Conservation (phyloP, 306 rosid species). For the Gynostemma pentaphyllum region DNA sequence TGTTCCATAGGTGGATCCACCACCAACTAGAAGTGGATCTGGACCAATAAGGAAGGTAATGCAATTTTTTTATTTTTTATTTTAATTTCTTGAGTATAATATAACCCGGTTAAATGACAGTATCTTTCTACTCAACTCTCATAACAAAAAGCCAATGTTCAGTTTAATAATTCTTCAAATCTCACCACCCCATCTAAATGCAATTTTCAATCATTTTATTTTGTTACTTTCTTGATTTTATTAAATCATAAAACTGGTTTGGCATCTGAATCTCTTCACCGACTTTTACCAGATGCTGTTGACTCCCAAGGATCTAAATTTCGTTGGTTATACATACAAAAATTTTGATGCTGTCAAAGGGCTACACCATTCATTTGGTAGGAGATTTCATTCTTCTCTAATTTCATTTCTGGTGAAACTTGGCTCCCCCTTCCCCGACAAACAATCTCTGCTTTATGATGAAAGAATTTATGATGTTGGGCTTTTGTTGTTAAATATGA, state of each 20-base stretch:
- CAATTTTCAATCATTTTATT: not conserved
- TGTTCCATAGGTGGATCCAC: slow-evolving; percentile 50
- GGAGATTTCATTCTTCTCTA: slow-evolving; percentile 9
- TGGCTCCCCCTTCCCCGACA: not conserved
- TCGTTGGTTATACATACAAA: slow-evolving; percentile 95
- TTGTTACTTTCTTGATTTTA: not conserved
- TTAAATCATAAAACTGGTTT: not conserved
- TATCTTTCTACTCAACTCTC: not conserved
- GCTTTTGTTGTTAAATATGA: not conserved
- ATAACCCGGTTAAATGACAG: too few species aligned
- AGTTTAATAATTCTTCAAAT: not conserved
- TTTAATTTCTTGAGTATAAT: not conserved
- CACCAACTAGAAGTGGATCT: slow-evolving; percentile 59
- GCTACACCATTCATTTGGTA: slow-evolving; percentile 42
- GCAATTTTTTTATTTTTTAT: not conserved
- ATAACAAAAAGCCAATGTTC: not conserved
- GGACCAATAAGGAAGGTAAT: slow-evolving; percentile 73
- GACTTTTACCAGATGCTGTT: slow-evolving; percentile 40
- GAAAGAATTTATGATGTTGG: not conserved
- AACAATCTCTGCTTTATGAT: not conserved
- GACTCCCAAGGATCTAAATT: slow-evolving; percentile 83
- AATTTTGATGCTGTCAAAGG: slow-evolving; percentile 89
- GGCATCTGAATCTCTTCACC: slow-evolving; percentile 11
- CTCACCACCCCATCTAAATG: not conserved
- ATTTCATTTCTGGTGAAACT: not conserved